Base-by-base conservation (phyloP, 768 basidiomycete genomes). In the Leucogyrophana mollusca region DNA sequence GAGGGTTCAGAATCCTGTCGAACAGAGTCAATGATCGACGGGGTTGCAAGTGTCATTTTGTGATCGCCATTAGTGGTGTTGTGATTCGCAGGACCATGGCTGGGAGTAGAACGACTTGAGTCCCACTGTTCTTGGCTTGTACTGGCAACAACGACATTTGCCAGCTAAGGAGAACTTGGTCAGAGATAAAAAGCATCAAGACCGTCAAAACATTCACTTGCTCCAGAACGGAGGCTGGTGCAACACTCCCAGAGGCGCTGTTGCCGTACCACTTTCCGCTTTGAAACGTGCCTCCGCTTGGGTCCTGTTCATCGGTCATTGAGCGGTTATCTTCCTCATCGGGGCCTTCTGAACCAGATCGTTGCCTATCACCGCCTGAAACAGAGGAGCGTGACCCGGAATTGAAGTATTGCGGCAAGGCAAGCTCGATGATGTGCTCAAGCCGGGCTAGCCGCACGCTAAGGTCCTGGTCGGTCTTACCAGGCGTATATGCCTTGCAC, bases 401-500 rank as follows among this genome's bases (percentile, higher is more conserved):
- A 18, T 72, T 67, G 51, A 78, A 82, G 58, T 79, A 88, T 45
- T 91, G 87, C 23, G 90, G 90, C 5, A 93, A 64, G 3, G 89
- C 90, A 51, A 76, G 69, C 55, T 91, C 90, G 36, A 93, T 75
- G 41, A 93, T 88, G 52, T 87, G 83, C 60, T 93, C 90, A 16
- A 93, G 72, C 47, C 90, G 77, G 30, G 84, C 73, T 34, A 93
- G 67, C 40, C 90, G 83, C 34, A 80, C 77, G 55, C 77, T 81
- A 38, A 93, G 69, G 64, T 93, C 89, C 59, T 90, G 86, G 64
- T 92, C 90, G 13, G 81, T 73, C 61, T 91, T 92, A 46, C 90
- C 90, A 9, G 90, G 90, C 6, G 87, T 91, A 59, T 93, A 93
- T 0, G 90, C 84, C 61, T 88, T 88, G 72, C 90, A 93, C 34